Evolutionary conservation across 352 stramenopile genomes (phyloP).

Genomic region (Phytophthora brassicae): DNA sequence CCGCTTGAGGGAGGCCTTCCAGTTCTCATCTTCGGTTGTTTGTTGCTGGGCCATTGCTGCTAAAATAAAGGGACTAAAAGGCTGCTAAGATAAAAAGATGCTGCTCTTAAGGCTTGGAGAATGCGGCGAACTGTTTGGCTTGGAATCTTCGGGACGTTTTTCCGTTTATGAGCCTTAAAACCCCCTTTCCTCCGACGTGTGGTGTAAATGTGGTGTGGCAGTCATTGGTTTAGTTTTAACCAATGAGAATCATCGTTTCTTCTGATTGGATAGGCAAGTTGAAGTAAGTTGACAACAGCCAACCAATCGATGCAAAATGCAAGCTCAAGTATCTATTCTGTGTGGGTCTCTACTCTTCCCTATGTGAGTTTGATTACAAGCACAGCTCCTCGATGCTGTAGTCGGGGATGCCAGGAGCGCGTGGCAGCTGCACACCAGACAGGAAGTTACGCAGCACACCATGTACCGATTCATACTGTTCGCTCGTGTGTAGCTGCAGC

Average conservation of each 20-base stretch:
- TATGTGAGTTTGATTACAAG: conserved; percentile 59
- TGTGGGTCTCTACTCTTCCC: too few species aligned
- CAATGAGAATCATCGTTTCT: neutral
- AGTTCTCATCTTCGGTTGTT: conserved; percentile 51
- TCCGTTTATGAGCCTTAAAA: conserved; percentile 20
- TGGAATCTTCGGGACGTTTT: conserved; percentile 32
- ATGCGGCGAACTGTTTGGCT: conserved; percentile 3
- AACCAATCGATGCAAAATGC: conserved; percentile 3
- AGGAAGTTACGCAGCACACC: conserved; percentile 81
- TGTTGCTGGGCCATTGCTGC: conserved; percentile 34
- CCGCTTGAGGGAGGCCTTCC: conserved; percentile 78
- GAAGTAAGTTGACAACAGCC: conserved; percentile 5
- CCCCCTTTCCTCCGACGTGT: conserved; percentile 5
- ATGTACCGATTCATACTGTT: conserved; percentile 68
- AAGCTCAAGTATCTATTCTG: conserved; percentile 33
- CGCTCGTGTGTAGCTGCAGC: conserved; percentile 50
- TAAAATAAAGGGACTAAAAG: conserved; percentile 18
- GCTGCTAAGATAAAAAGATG: conserved; percentile 23
- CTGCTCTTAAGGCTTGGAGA: conserved; percentile 1
- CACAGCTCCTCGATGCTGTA: conserved; percentile 80
- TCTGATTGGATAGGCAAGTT: conserved; percentile 1
- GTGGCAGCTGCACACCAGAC: conserved; percentile 65
- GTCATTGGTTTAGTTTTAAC: neutral
- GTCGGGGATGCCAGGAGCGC: conserved; percentile 63
- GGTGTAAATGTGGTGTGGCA: neutral